Conservation (phyloP, 495 filamentous ascomycete genomes). For the Penicillium paxilli region DNA sequence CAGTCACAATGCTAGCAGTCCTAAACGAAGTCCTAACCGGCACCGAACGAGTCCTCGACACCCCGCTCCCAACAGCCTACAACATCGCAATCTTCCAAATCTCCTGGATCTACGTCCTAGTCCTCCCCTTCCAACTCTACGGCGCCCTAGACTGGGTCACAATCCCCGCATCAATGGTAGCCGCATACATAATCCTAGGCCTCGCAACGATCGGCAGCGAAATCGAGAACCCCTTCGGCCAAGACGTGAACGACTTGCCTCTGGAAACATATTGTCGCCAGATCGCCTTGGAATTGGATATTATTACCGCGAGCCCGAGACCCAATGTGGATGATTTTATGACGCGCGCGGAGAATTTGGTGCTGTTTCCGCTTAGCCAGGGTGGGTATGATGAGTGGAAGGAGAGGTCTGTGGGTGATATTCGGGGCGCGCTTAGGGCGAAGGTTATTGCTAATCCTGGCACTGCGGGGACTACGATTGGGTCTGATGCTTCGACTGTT, state of each 20-base stretch:
- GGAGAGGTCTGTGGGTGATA: conserved; percentile 57
- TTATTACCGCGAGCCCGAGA: conserved; percentile 61
- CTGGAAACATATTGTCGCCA: conserved; percentile 75
- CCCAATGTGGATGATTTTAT: conserved; percentile 60
- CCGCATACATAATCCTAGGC: conserved; percentile 89
- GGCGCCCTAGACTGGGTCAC: conserved; percentile 65
- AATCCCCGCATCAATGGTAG: conserved; percentile 81
- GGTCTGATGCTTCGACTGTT: conserved; percentile 29
- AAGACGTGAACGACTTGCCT: conserved; percentile 84
- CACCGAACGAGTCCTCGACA: conserved; percentile 80
- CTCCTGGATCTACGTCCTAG: conserved; percentile 80
- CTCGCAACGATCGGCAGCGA: conserved; percentile 82
- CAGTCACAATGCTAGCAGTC: conserved; percentile 39
- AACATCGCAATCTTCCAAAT: conserved; percentile 84
- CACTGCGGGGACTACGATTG: conserved; percentile 6
- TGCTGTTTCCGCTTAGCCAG: conserved; percentile 67
- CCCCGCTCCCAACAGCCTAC: conserved; percentile 82
- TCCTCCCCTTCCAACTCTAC: conserved; percentile 83
- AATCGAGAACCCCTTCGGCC: conserved; percentile 87
- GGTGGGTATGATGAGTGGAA: conserved; percentile 61
- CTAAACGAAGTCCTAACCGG: conserved; percentile 75
- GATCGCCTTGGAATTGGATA: conserved; percentile 70
- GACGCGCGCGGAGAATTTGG: conserved; percentile 55
- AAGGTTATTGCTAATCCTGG: conserved; percentile 44
- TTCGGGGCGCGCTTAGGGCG: conserved; percentile 51